A percentile compares a stretch with the other conserved stretches of the same genome.
phyloP scores from a whole-genome alignment of 768 basidiomycete species.

The Lyophyllum semitale region DNA sequence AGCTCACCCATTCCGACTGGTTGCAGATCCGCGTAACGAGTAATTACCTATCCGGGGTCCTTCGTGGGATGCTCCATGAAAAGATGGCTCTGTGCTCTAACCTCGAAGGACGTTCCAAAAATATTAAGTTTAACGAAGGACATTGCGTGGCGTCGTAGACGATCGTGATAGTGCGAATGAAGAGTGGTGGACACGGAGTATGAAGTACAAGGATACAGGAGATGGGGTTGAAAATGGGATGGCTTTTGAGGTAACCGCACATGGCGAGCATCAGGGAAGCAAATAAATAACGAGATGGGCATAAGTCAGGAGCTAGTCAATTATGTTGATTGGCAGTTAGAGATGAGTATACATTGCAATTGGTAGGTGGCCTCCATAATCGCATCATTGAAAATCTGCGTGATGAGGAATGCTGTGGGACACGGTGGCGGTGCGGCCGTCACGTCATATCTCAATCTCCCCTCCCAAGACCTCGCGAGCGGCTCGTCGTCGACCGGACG shows the following conservation, averaged over 20 bases:
- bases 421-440: no score
- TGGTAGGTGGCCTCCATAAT: no score
- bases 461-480: no score
- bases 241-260: slow-evolving; percentile 18
- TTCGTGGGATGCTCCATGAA: slow-evolving; percentile 15
- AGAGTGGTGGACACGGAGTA: neutral
- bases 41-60: slow-evolving; percentile 72
- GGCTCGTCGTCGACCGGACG: no score
- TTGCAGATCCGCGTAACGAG: slow-evolving; percentile 98
- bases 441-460: no score
- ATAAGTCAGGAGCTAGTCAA: no score
- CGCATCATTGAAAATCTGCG: no score
- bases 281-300: no score
- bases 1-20: slow-evolving; percentile 97
- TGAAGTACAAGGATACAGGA: neutral
- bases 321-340: no score
- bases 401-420: no score
- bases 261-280: no score
- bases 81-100: slow-evolving; percentile 30
- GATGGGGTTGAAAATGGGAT: slow-evolving; percentile 11
- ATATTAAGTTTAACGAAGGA: slow-evolving; percentile 98
- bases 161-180: slow-evolving; percentile 11
- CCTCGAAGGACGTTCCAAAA: slow-evolving; percentile 98
- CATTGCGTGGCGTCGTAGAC: slow-evolving; percentile 43
- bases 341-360: no score